Base-by-base conservation (phyloP, 768 basidiomycete species). In the Kwoniella bestiolae region DNA sequence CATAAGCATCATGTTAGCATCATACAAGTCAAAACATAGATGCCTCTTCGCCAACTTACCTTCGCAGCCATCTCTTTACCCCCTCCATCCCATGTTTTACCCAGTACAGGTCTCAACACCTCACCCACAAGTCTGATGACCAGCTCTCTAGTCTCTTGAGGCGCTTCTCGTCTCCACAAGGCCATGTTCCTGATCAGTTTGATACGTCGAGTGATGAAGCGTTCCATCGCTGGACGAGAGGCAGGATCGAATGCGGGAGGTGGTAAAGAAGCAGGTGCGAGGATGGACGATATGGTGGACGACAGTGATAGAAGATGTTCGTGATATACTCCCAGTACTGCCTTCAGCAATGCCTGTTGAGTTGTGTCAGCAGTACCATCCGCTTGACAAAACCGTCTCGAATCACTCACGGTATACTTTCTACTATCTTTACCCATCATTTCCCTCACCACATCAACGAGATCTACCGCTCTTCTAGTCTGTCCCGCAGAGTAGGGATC, bases 11-110 rank as follows among this genome's bases (percentile, higher is more conserved):
- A 51, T 23, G 61, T 68, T 56, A 65, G 58, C 64, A n/a, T n/a
- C n/a, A n/a, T n/a, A n/a, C n/a, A n/a, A n/a, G n/a, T n/a, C n/a
- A n/a, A n/a, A n/a, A n/a, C n/a, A n/a, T n/a, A n/a, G n/a, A n/a
- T n/a, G n/a, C n/a, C n/a, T n/a, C n/a, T n/a, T n/a, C n/a, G n/a
- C 28, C 26, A 26, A 70, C 79, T 61, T 66, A 91, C 91, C 85
- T 86, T 86, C 29, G 81, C 83, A 62, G 86, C 82, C 64, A 86
- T 81, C 41, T 86, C 86, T 78, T 89, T 85, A 2, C 92, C 92
- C 11, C 94, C 92, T 38, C 91, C 89, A 46, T 92, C 91, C 94
- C 93, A 96, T 8, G 90, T 90, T 61, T 84, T 85, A 66, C 87
- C 85, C 5, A 92, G 88, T 31, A 91, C 83, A 5, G 86, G 86